Percentiles rank a stretch among this genome's conserved stretches.
Conservation (phyloP, 768 basidiomycete genomes). For the Suillus fuscotomentosus region DNA sequence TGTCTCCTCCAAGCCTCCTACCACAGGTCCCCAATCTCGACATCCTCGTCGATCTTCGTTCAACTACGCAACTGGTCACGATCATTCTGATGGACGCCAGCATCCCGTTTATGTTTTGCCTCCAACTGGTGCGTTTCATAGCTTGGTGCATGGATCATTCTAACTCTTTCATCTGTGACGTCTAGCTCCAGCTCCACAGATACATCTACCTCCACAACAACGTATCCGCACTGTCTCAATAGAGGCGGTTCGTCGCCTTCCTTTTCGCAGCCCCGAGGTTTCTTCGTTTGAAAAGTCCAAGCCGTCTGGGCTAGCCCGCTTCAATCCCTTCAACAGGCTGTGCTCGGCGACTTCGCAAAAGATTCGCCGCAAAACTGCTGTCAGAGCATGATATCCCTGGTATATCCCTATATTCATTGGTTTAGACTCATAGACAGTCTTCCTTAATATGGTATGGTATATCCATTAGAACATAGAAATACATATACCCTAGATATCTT, state of each 20-base stretch:
- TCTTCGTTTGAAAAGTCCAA: neutral
- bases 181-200: neutral
- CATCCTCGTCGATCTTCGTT: neutral
- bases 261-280: neutral
- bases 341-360: neutral
- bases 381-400: slow-evolving; percentile 8
- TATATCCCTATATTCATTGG: neutral
- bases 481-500: neutral
- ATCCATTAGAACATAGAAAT: neutral
- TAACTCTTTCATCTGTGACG: neutral
- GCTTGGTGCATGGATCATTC: neutral
- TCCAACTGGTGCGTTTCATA: neutral
- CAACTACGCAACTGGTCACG: neutral
- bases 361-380: slow-evolving; percentile 8
- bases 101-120: neutral
- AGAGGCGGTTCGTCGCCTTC: neutral
- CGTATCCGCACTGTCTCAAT: neutral
- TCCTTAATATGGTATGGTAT: neutral
- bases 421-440: neutral
- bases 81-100: neutral
- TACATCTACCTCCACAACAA: neutral
- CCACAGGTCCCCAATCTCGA: neutral
- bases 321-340: slow-evolving; percentile 14
- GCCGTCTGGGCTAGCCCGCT: slow-evolving; percentile 5
- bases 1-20: neutral